Evolutionary conservation across 1,284 basidiomycete genomes (phyloP).

Genomic region (Bjerkandera adusta): DNA sequence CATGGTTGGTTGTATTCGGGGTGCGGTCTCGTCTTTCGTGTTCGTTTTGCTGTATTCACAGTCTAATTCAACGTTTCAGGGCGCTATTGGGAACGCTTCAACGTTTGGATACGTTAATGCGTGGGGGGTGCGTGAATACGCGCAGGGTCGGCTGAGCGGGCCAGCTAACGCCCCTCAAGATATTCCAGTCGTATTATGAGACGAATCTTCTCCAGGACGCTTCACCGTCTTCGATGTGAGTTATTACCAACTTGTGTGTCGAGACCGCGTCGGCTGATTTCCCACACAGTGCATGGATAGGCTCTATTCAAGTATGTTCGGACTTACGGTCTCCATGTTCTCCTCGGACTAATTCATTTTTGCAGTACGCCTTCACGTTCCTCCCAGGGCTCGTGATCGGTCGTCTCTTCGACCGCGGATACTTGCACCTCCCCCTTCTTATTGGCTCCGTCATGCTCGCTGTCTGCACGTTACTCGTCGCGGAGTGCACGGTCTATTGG

Average conservation of each 20-base stretch:
- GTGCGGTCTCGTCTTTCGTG: constrained; percentile 24
- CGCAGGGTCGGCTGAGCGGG: background rate
- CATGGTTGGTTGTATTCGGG: constrained; percentile 38
- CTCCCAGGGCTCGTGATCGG: constrained; percentile 48
- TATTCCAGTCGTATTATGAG: constrained; percentile 46
- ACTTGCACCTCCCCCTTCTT: constrained; percentile 40
- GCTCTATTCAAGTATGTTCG: constrained; percentile 55
- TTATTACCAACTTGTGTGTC: background rate
- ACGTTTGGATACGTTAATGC: constrained; percentile 41
- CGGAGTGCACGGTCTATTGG: constrained; percentile 50
- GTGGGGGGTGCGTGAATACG: constrained; percentile 33
- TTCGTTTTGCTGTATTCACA: background rate
- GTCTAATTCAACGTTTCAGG: background rate
- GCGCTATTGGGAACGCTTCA: constrained; percentile 25
- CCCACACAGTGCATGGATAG: constrained; percentile 72
- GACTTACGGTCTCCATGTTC: background rate
- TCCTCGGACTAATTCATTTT: background rate
- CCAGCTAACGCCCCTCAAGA: constrained; percentile 20
- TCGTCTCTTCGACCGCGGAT: constrained; percentile 52
- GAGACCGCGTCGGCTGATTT: background rate
- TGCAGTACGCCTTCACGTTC: constrained; percentile 44
- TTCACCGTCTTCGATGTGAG: constrained; percentile 54
- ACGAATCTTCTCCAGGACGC: constrained; percentile 30
- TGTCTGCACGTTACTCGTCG: constrained; percentile 44
- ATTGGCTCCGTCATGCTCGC: constrained; percentile 34